These are phyloP conservation scores for Mrakia hoshinonis DNA, from an alignment of 768 basidiomycete species.

Conservation along the genomic window DNA sequence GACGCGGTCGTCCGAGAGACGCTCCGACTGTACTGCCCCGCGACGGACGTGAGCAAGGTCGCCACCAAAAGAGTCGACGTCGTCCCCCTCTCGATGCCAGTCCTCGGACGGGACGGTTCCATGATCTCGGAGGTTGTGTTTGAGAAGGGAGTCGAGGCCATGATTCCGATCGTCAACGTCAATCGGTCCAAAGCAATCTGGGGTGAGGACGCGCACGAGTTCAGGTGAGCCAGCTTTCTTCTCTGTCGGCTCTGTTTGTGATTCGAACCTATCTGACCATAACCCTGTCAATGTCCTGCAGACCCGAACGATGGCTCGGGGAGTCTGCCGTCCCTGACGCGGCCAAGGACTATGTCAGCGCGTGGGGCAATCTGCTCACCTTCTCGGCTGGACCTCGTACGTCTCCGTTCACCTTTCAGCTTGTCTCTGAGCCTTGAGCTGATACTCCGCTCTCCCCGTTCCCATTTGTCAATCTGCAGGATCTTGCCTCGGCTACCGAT, in stretches of 20 bases:
- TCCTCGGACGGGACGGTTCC: no score
- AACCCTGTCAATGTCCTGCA: background rate
- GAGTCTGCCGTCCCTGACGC: conserved; percentile 20
- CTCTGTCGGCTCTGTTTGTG: background rate
- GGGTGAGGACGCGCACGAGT: conserved; percentile 38
- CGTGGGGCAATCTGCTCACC: conserved; percentile 39
- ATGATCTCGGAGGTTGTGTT: background rate
- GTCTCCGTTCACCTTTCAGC: no score
- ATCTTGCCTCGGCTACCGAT: conserved; percentile 38
- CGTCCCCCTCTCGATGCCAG: conserved; percentile 9
- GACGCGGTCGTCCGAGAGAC: conserved; percentile 21
- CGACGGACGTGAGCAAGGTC: background rate
- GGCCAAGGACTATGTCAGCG: conserved; percentile 34
- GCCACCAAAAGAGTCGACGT: background rate
- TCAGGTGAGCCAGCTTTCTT: conserved; percentile 32
- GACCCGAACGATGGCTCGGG: conserved; percentile 30
- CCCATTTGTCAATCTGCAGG: background rate
- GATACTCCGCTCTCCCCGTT: background rate
- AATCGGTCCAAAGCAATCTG: conserved; percentile 37
- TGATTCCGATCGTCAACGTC: conserved; percentile 38
- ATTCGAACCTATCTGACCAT: background rate
- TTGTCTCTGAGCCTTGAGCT: conserved; percentile 20
- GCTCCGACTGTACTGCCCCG: conserved; percentile 7
- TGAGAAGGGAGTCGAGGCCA: conserved; percentile 16
- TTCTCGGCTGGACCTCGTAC: conserved; percentile 38